These are phyloP conservation scores for Jatropha curcas DNA, from an alignment of 345 rosid genomes.

Conservation along the genomic window DNA sequence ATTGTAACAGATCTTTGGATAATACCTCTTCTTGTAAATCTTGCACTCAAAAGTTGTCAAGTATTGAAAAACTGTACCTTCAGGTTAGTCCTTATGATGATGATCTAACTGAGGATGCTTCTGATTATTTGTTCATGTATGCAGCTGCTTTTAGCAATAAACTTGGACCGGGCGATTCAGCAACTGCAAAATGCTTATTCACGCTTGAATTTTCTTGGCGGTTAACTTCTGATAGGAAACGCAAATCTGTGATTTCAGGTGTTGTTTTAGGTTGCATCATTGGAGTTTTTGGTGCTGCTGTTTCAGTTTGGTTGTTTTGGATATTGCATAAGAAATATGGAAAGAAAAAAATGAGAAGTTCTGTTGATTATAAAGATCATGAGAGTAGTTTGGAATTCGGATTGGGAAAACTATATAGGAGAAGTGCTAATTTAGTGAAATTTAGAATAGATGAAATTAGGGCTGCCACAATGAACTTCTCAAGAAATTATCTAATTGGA, in stretches of 20 bases:
- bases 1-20: conserved; percentile 33
- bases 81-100: neutral
- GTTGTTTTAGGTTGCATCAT: conserved; percentile 29
- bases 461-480: conserved; percentile 37
- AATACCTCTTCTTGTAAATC: conserved; percentile 23
- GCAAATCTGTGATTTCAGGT: conserved; percentile 15
- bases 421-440: conserved; percentile 22
- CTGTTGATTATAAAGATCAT: neutral
- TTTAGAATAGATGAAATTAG: conserved; percentile 33
- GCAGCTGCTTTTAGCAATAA: conserved; percentile 38
- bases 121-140: conserved; percentile 32
- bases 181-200: conserved; percentile 42
- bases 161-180: conserved; percentile 37
- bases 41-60: conserved; percentile 30
- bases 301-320: conserved; percentile 26
- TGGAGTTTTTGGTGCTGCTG: conserved; percentile 27
- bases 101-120: conserved; percentile 19
- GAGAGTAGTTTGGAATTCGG: conserved; percentile 27
- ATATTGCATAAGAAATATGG: neutral
- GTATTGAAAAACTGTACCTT: conserved; percentile 7
- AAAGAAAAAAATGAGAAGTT: neutral
- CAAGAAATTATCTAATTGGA: conserved; percentile 34
- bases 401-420: neutral
- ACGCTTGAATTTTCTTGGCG: conserved; percentile 3
- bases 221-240: neutral